Conservation (phyloP, 768 basidiomycete genomes). For the Lanmaoa rubissima region DNA sequence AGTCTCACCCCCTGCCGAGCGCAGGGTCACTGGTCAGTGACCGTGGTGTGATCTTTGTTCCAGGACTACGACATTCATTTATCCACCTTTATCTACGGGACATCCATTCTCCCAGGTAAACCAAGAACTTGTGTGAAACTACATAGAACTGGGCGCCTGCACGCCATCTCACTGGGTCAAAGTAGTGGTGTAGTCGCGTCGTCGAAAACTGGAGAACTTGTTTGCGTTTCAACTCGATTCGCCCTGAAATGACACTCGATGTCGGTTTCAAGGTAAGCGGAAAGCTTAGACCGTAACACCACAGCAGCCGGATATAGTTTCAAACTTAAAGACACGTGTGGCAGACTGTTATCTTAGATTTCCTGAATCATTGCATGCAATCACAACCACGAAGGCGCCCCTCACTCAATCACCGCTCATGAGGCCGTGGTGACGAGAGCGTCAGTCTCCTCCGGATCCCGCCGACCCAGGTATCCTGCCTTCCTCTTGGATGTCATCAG, state of each 20-base stretch:
- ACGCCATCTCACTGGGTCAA: no score
- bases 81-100: no score
- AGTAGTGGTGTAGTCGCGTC: no score
- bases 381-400: background rate
- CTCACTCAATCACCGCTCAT: background rate
- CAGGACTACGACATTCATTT: background rate
- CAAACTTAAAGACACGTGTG: background rate
- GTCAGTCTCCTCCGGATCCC: conserved; percentile 13
- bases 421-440: background rate
- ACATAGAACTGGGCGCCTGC: no score
- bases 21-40: no score
- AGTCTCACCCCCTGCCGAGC: background rate
- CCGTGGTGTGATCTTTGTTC: background rate
- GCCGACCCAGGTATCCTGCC: conserved; percentile 8
- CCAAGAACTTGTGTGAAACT: background rate
- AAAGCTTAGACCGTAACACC: background rate
- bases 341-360: background rate
- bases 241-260: background rate
- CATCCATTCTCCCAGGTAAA: background rate
- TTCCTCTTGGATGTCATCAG: background rate
- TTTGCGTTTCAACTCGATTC: background rate
- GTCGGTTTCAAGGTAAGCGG: background rate
- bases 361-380: background rate
- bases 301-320: no score
- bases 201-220: background rate